phyloP scores from a whole-genome alignment of 306 rosid species.

The Lotus japonicus region DNA sequence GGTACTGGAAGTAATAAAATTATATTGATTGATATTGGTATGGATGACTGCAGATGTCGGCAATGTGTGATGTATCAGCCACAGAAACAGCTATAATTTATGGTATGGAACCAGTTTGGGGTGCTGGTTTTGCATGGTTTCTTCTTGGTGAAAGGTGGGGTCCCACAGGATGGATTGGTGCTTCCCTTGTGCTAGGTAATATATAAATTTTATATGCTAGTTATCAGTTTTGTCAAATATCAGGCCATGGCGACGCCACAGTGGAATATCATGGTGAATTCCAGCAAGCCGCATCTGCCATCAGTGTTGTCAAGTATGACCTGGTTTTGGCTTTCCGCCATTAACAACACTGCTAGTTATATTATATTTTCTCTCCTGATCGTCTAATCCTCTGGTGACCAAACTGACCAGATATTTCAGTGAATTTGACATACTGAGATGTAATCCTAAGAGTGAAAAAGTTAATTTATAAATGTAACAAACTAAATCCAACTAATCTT shows the following conservation, averaged over 20 bases:
- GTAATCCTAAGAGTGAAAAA: not conserved
- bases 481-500: not conserved
- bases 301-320: too few species aligned
- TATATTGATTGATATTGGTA: too few species aligned
- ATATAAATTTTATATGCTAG: not conserved
- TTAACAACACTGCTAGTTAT: not conserved
- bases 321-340: too few species aligned
- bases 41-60: slow-evolving; percentile 46
- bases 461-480: not conserved
- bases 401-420: not conserved
- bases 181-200: slow-evolving; percentile 62
- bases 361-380: not conserved
- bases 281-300: too few species aligned
- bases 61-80: slow-evolving; percentile 75
- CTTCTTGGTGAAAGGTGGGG: slow-evolving; percentile 87
- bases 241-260: too few species aligned
- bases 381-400: not conserved
- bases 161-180: slow-evolving; percentile 66
- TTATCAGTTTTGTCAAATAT: too few species aligned
- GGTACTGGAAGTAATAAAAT: too few species aligned
- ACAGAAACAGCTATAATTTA: slow-evolving; percentile 71
- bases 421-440: too few species aligned
- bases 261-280: too few species aligned
- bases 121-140: slow-evolving; percentile 76
- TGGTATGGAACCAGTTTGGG: slow-evolving; percentile 81